phyloP scores from a whole-genome alignment of 116 monocot species.

The Trichopus zeylanicus region DNA sequence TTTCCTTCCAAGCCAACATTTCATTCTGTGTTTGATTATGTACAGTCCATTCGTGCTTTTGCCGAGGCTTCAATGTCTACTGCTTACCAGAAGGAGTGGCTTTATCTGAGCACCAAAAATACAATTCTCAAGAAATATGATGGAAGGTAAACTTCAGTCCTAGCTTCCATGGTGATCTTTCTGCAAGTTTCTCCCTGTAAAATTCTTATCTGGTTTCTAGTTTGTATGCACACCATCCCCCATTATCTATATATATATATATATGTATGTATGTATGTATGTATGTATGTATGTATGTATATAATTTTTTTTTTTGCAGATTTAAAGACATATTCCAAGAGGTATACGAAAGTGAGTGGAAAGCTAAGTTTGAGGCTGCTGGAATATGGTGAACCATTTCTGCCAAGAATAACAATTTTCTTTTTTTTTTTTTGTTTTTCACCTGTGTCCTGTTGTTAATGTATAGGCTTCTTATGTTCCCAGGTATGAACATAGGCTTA shows the following conservation, averaged over 20 bases:
- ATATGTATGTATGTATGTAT: no score
- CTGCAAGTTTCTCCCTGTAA: background rate
- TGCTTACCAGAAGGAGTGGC: constrained; percentile 94
- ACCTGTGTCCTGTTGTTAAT: background rate
- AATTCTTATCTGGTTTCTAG: background rate
- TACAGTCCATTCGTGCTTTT: constrained; percentile 91
- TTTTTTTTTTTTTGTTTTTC: background rate
- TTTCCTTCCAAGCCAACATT: background rate
- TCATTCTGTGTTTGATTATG: background rate
- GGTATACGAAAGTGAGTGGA: constrained; percentile 86
- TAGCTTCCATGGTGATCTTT: background rate
- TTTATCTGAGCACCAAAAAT: constrained; percentile 99
- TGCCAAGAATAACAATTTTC: background rate
- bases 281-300: background rate
- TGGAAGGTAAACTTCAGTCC: constrained; percentile 63
- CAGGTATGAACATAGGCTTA: constrained; percentile 97
- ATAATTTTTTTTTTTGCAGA: constrained; percentile 23
- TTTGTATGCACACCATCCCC: background rate
- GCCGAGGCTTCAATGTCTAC: constrained; percentile 91
- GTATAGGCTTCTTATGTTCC: background rate
- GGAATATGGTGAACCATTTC: constrained; percentile 65
- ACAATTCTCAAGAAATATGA: constrained; percentile 98
- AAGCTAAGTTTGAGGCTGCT: constrained; percentile 79
- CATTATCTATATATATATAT: constrained; percentile 1
- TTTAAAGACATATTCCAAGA: constrained; percentile 99